Conservation (phyloP, 495 filamentous ascomycete genomes). For the Penicillium atrosanguineum region DNA sequence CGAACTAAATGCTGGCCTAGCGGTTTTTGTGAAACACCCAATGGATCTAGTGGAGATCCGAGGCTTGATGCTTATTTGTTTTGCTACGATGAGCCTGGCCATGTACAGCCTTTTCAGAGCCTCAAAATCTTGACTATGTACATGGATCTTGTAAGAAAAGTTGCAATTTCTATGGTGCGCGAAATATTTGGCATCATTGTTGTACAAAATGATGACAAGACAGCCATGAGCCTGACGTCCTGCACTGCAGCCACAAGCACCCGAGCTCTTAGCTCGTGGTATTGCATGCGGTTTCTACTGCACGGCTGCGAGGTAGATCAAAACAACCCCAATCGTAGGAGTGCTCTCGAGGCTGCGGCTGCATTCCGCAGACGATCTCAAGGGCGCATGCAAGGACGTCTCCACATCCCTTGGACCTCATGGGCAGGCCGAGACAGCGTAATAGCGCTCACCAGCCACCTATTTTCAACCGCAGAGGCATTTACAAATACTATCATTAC, state of each 20-base stretch:
- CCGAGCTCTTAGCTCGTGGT: conserved; percentile 4
- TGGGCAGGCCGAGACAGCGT: neutral
- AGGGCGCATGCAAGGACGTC: conserved; percentile 25
- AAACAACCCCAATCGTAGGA: conserved; percentile 16
- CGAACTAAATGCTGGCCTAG: neutral
- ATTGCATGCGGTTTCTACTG: neutral
- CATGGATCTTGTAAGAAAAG: too few relatives aligned
- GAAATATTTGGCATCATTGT: neutral
- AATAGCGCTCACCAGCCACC: neutral
- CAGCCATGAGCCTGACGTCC: conserved; percentile 4
- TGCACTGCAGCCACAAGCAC: conserved; percentile 1
- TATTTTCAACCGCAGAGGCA: neutral
- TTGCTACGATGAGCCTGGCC: neutral
- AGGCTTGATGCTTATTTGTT: neutral
- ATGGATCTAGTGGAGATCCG: neutral
- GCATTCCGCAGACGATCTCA: conserved; percentile 19
- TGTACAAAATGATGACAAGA: neutral
- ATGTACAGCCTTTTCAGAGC: neutral
- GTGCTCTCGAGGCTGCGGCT: neutral
- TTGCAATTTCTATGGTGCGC: neutral
- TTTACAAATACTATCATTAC: neutral
- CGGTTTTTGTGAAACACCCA: neutral
- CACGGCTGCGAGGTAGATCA: conserved; percentile 2
- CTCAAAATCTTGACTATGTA: neutral
- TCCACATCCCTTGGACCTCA: conserved; percentile 10